Conservation (phyloP, 2,329 filamentous ascomycete genomes). For the Fusarium sp. region DNA sequence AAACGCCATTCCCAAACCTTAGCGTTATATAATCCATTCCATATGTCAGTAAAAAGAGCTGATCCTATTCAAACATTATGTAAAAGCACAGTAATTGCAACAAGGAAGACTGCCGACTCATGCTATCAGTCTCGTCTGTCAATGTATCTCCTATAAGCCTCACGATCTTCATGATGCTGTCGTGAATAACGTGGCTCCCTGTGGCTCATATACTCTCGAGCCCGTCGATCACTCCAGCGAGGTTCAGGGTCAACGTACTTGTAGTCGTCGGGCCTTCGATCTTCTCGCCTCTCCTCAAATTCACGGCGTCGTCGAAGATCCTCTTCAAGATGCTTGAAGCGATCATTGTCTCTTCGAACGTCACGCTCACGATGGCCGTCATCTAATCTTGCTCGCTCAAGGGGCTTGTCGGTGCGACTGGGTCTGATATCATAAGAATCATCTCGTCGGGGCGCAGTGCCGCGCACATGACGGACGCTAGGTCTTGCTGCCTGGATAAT, state of each 20-base stretch:
- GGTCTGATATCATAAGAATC: slow-evolving; percentile 11
- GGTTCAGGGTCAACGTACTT: slow-evolving; percentile 1
- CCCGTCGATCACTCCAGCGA: slow-evolving; percentile 31
- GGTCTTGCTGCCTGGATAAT: slow-evolving; percentile 28
- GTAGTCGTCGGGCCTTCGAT: neutral
- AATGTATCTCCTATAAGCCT: neutral
- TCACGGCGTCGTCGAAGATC: slow-evolving; percentile 21
- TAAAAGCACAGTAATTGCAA: neutral
- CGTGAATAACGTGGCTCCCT: slow-evolving; percentile 7
- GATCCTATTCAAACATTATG: neutral
- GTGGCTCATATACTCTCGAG: slow-evolving; percentile 32
- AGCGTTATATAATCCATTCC: neutral
- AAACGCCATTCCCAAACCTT: neutral
- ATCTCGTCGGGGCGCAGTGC: slow-evolving; percentile 27
- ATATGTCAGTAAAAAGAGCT: neutral
- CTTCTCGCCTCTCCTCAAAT: slow-evolving; percentile 13
- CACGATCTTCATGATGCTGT: neutral
- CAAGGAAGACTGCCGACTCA: neutral
- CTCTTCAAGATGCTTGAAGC: slow-evolving; percentile 27
- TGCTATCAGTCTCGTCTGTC: neutral
- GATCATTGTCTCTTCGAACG: slow-evolving; percentile 18
- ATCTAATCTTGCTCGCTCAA: slow-evolving; percentile 28
- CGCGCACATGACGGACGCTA: slow-evolving; percentile 27
- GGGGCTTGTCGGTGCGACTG: slow-evolving; percentile 9
- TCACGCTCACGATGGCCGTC: slow-evolving; percentile 12